Percentiles rank a stretch among this genome's conserved stretches.
phyloP scores from a whole-genome alignment of 495 filamentous ascomycete species.

The Penicillium flavigenum region DNA sequence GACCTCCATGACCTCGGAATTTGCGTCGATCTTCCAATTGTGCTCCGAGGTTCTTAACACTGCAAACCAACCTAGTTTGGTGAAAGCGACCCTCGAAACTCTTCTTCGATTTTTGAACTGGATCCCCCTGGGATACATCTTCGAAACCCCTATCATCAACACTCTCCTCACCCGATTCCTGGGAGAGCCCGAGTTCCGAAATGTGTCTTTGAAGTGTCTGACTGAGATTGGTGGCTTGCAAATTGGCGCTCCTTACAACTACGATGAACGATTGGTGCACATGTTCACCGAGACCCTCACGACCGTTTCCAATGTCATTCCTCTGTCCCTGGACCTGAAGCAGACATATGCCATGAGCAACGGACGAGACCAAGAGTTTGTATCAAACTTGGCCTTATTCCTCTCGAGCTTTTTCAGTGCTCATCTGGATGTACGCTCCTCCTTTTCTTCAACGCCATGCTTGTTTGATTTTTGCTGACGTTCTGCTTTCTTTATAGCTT shows the following conservation, averaged over 20 bases:
- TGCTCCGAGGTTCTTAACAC: slow-evolving; percentile 90
- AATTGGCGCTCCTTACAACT: slow-evolving; percentile 72
- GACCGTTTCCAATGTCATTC: slow-evolving; percentile 85
- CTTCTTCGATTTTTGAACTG: slow-evolving; percentile 95
- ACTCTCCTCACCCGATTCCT: slow-evolving; percentile 88
- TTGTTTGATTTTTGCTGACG: slow-evolving; percentile 4
- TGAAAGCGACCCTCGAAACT: slow-evolving; percentile 93
- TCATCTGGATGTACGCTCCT: slow-evolving; percentile 71
- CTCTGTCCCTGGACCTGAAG: slow-evolving; percentile 84
- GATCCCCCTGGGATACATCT: slow-evolving; percentile 98
- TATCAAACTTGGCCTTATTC: slow-evolving; percentile 94
- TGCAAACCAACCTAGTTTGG: slow-evolving; percentile 80
- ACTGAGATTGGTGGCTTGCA: slow-evolving; percentile 95
- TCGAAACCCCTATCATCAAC: slow-evolving; percentile 95
- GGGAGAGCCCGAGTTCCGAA: slow-evolving; percentile 88
- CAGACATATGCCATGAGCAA: slow-evolving; percentile 86
- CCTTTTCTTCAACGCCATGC: neutral
- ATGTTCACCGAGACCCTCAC: slow-evolving; percentile 97
- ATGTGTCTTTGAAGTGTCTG: slow-evolving; percentile 92
- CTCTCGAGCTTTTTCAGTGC: slow-evolving; percentile 93
- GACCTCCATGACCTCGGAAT: slow-evolving; percentile 96
- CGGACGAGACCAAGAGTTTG: slow-evolving; percentile 92
- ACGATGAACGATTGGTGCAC: slow-evolving; percentile 88
- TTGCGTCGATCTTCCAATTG: slow-evolving; percentile 94
- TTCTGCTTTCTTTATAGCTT: slow-evolving; percentile 52